These are phyloP conservation scores for Coemansia sp. DNA, from an alignment of 371 early-diverging fungal species.

Conservation along the genomic window DNA sequence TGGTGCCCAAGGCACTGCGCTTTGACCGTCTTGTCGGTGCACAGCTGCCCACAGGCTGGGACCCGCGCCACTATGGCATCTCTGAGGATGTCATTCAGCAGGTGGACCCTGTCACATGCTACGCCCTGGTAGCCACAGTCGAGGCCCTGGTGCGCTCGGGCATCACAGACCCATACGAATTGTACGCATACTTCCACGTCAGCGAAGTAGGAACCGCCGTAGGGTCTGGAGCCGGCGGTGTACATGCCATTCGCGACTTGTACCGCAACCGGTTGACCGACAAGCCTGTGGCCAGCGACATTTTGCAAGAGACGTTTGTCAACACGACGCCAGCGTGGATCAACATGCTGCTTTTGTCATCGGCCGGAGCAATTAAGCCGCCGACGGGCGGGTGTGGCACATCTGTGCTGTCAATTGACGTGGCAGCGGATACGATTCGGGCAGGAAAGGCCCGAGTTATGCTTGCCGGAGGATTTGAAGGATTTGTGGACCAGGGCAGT, in stretches of 20 bases:
- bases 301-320: slow-evolving; percentile 94
- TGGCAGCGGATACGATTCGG: slow-evolving; percentile 88
- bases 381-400: slow-evolving; percentile 96
- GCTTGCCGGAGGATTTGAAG: slow-evolving; percentile 93
- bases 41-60: slow-evolving; percentile 95
- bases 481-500: slow-evolving; percentile 90
- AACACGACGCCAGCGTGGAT: slow-evolving; percentile 97
- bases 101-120: slow-evolving; percentile 89
- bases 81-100: slow-evolving; percentile 88
- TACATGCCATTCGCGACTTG: slow-evolving; percentile 73
- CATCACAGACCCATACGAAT: slow-evolving; percentile 96
- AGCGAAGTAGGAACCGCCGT: slow-evolving; percentile 90
- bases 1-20: slow-evolving; percentile 90
- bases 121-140: slow-evolving; percentile 86
- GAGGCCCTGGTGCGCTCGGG: slow-evolving; percentile 92
- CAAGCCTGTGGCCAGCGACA: slow-evolving; percentile 88
- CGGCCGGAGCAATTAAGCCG: slow-evolving; percentile 96
- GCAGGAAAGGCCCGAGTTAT: slow-evolving; percentile 93
- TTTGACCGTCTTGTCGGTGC: slow-evolving; percentile 94
- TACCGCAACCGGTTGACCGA: slow-evolving; percentile 78
- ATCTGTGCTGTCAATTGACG: slow-evolving; percentile 88
- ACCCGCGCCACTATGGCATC: slow-evolving; percentile 88
- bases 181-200: slow-evolving; percentile 95
- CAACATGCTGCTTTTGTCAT: slow-evolving; percentile 91
- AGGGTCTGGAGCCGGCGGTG: slow-evolving; percentile 90